Base-by-base conservation (phyloP, 805 yeast species). In the Kodamaea neixiangensis region DNA sequence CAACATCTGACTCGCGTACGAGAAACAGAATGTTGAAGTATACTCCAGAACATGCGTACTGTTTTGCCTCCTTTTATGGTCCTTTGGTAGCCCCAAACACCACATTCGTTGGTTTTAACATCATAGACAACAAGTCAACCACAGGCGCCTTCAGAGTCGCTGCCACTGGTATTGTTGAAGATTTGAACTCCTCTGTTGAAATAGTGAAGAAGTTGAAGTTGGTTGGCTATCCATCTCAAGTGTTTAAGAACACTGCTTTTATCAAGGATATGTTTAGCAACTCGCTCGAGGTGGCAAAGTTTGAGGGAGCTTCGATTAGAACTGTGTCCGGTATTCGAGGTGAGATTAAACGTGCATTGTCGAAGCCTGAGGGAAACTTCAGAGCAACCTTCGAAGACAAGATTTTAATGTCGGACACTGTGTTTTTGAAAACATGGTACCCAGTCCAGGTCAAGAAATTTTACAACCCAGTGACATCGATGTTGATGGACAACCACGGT, bases 311-410 rank as follows among this genome's bases (percentile, higher is more conserved):
- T 0, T 86, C 91, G 43, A 91, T 94, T 64, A 87, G 91, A 68
- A 96, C 99, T 0, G 99, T 94, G 3, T 89, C 97, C 6, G 99
- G 99, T 53, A 90, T 94, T 52, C 78, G 99, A 59, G 99, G 99
- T 69, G 98, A 94, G 68, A 93, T 94, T 61, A 94, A 94, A 68
- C 79, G 97, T 56, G 99, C 98, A 0, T 76, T 94, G 54, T 82
- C 96, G 7, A 87, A 88, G 59, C 97, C 97, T 0, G 98, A 93
- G 47, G 99, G 99, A 10, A 85, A 87, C 67, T 96, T 80, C 77
- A 83, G 99, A 65, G 99, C 99, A 10, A 85, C 97, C 0, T 94
- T 94, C 69, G 99, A 94, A 69, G 99, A 94, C 67, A 93, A 92
- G 71, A 81, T 93, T 35, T 78, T 93, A 49, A 78, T 94, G 85